Base-by-base conservation (phyloP, 768 basidiomycete species). In the Leccinum truebloodii region DNA sequence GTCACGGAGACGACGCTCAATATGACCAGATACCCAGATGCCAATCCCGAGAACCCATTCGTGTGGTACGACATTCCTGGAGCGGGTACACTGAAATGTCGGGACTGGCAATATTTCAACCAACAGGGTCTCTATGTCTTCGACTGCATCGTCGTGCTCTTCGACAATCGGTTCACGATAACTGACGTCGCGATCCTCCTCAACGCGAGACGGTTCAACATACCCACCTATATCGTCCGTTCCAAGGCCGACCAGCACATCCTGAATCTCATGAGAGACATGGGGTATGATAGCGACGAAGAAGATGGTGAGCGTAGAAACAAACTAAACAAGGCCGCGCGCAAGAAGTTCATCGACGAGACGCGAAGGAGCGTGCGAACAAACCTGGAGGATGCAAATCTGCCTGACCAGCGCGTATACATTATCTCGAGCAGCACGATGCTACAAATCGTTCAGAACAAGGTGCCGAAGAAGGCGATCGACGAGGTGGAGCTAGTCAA, bases 11-110 rank as follows among this genome's bases (percentile, higher is more conserved):
- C 71, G n/a, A 76, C 75, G 4, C 46, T 63, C 24, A 30, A 37
- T n/a, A 59, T 70, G 39, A 24, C 64, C 24, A 61, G 74, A 35
- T 77, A 73, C 35, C 49, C 65, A 5, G 70, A 73, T n/a, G 20
- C 67, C 2, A 61, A 65, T 22, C 65, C 61, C 6, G 50, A 62
- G 3, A 20, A 58, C 22, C 69, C 64, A 0, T 65, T 71, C 59
- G 68, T 71, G 46, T 77, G 75, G 76, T 77, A 71, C 12, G 76
- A 77, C 41, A 46, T 75, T n/a, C 76, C 75, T 0, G 76, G 75
- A 14, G 74, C 76, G 10, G 73, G 74, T 12, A 77, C 76, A 2
- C 10, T 71, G 20, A 66, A 59, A n/a, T 68, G 71, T 24, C 65
- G 66, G 8, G 73, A 71, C 51, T 76, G 74, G 74, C 66, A 73